These are phyloP conservation scores for Quercus gilva DNA, from an alignment of 306 rosid genomes.

Conservation along the genomic window DNA sequence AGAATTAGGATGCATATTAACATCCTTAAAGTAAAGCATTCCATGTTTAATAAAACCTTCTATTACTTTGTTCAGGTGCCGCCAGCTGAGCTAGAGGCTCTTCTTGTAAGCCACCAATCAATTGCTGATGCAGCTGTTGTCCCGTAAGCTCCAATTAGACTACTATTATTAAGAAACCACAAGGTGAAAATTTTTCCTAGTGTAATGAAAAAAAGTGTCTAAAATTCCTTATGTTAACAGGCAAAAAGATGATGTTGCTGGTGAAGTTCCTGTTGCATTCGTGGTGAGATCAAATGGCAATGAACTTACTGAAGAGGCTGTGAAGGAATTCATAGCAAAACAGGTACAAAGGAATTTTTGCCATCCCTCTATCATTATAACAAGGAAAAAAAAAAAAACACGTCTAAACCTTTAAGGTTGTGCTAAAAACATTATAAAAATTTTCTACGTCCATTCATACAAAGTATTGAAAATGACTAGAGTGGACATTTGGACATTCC, in stretches of 20 bases:
- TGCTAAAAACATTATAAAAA: no score
- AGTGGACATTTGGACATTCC: no score
- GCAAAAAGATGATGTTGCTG: slow-evolving; percentile 75
- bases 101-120: slow-evolving; percentile 72
- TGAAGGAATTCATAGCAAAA: slow-evolving; percentile 70
- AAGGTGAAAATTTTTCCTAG: not conserved
- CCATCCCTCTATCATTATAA: not conserved
- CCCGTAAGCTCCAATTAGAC: slow-evolving; percentile 59
- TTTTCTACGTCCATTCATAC: no score
- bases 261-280: slow-evolving; percentile 91
- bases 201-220: not conserved
- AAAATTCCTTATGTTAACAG: slow-evolving; percentile 31
- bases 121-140: slow-evolving; percentile 92
- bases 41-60: not conserved
- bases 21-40: no score
- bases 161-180: not conserved
- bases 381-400: no score
- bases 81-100: slow-evolving; percentile 89
- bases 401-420: no score
- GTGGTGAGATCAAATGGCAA: slow-evolving; percentile 59
- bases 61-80: slow-evolving; percentile 52
- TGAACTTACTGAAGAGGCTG: slow-evolving; percentile 62
- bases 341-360: slow-evolving; percentile 42
- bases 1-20: no score
- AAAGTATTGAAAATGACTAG: no score